Base-by-base conservation (phyloP, 441 rosid species). In the Eutrema salsugineum region DNA sequence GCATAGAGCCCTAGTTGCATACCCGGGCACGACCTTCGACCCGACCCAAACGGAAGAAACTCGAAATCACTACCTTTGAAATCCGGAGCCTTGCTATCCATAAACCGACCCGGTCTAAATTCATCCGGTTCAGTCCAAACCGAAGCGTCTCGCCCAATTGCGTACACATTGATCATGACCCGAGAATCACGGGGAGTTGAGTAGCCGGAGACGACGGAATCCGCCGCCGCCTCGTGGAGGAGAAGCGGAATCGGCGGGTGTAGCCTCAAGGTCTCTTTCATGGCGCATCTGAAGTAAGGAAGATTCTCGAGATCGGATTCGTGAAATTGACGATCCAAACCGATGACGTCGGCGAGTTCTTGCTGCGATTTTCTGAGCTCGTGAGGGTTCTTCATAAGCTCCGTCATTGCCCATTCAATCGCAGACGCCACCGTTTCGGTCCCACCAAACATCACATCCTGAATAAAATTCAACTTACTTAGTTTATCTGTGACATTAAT, bases 21-120 rank as follows among this genome's bases (percentile, higher is more conserved):
- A 3, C 93, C 97, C 2, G 94, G 97, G 48, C 97, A 91, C 1
- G 97, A 88, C 76, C 94, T 78, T 22, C 97, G 75, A 67, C 97
- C 97, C 63, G 93, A 91, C 71, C 97, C 95, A 17, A 87, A 87
- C 1, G 91, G 90, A 8, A 91, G 80, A 50, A 70, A 87, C 79
- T 91, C 93, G 24, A 86, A 88, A 42, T 86, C 51, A 55, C 48
- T 80, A 8, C 93, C 95, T 61, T 76, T 85, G 20, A 81, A 91
- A 65, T 89, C 93, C 0, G 93, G 91, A 7, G 85, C 84, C 1
- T 67, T 71, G 0, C 58, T 55, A 0, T 79, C 54, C 77, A 86
- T 8, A 66, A 91, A 89, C 81, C 97, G 75, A 5, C 78, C 22
- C 0, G 95, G 95, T 27, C 60, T 81, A 65, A 89, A 91, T 40